These are phyloP conservation scores for Saccharomyces cerevisiae DNA, from an alignment of 805 yeast genomes.

Conservation along the genomic window DNA sequence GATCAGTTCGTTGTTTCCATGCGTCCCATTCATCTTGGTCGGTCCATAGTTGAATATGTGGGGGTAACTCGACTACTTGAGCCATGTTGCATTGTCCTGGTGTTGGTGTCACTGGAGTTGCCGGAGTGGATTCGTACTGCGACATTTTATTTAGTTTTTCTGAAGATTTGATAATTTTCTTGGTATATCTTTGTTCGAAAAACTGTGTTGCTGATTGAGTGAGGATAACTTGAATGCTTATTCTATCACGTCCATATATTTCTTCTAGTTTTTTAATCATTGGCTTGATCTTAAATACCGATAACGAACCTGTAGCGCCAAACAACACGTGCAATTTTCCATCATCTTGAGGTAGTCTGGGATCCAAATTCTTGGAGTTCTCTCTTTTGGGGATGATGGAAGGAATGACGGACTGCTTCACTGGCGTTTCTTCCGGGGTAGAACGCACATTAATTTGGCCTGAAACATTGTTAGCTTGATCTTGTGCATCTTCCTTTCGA, in stretches of 20 bases:
- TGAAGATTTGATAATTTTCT: conserved; percentile 5
- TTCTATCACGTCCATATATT: conserved; percentile 62
- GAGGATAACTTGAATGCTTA: conserved; percentile 77
- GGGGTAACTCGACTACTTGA: conserved; percentile 41
- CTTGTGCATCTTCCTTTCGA: conserved; percentile 1
- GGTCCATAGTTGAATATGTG: conserved; percentile 80
- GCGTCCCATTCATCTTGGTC: conserved; percentile 90
- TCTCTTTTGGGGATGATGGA: conserved; percentile 31
- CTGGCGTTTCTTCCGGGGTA: not conserved
- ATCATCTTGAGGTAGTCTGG: conserved; percentile 69
- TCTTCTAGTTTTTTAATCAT: conserved; percentile 77
- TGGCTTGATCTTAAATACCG: conserved; percentile 68
- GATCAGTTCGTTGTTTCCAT: conserved; percentile 80
- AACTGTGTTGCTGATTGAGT: conserved; percentile 85
- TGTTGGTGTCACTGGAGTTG: conserved; percentile 5
- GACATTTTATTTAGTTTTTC: not conserved
- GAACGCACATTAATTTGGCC: not conserved
- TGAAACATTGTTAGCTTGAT: not conserved
- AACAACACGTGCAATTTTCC: conserved; percentile 78
- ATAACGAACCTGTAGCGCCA: conserved; percentile 86
- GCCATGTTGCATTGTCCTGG: conserved; percentile 6
- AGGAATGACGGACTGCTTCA: conserved; percentile 2
- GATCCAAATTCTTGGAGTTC: conserved; percentile 44
- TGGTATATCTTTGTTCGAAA: conserved; percentile 14
- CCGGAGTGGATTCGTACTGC: not conserved